Evolutionary conservation across 345 rosid genomes (phyloP), one percentile per base, ranked within the genome.

Genomic region (Noccaea bulbosa): DNA sequence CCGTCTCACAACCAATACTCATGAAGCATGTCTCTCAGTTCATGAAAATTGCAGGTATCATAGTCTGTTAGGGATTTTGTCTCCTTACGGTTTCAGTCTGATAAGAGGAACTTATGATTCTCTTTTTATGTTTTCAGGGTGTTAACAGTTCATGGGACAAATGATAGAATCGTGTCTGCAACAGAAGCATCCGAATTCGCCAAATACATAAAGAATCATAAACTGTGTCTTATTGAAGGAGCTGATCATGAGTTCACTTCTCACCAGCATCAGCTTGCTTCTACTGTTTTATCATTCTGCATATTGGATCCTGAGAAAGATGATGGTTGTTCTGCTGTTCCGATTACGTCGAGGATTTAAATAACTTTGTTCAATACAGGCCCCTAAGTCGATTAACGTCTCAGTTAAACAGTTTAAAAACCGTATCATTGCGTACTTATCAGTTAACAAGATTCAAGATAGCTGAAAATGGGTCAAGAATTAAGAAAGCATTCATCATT

Each of bases 181-280:
- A 73, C 80, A 72, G 98, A 88, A 62, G 94, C 96, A 37, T 59
- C 58, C 11, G 86, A 89, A 69, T 93, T 93, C 49, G 88, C 82
- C 35, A 86, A 72, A 76, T 33, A 80, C 66, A 85, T 89, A 67
- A 78, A 43, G 24, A 89, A 89, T 71, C 96, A 91, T 70, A 77
- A 74, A 75, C 61, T 93, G 54, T 77, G 76, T 64, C 72, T 88
- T 35, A 67, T 91, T 43, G 83, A 86, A 71, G 97, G 84, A 79
- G 97, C 96, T 53, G 93, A 93, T 83, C 98, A 91, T 67, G 96
- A 89, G 45, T 93, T 79, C 75, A 84, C 95, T 30, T 69, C 74
- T 40, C 95, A 89, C 79, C 96, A 89, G 70, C 70, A 75, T 32
- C 82, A 93, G 58, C 77, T 93, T 32, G 75, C 84, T 43, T 78